Base-by-base conservation (phyloP, 352 stramenopile genomes). In the Blastocystis sp. region DNA sequence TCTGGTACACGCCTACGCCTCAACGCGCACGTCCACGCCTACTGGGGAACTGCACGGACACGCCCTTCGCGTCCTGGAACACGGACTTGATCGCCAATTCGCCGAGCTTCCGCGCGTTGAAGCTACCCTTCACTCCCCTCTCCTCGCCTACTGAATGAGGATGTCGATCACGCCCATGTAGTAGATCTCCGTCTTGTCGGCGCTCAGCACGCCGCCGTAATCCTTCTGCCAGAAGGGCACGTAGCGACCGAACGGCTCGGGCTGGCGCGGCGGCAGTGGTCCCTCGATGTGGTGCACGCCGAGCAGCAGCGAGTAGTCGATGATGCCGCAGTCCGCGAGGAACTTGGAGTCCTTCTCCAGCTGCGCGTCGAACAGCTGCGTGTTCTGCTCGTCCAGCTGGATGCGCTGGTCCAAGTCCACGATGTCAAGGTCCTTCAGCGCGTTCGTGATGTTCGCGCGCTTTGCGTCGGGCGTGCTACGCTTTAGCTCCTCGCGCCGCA, bases 151-250 rank as follows among this genome's bases (percentile, higher is more conserved):
- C 89, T 96, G 93, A 91, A 97, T 94, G 66, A 97, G 65, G 64
- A 97, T 97, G 89, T 97, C 94, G 79, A 97, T 97, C 60, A 97
- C 91, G 38, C 94, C 91, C 91, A 97, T 94, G 78, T 95, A 97
- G 81, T 97, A 97, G 17, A 96, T 91, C 53, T 92, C 87, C 21
- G 62, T 89, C n/a, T 65, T 70, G 48, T 86, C 43, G 21, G 88
- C 79, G 14, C 64, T 43, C 21, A 88, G 65, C 60, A 88, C 43
- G 21, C 78, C 78, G 38, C 78, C 78, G 45, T 56, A 88, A 78
- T 90, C 76, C 3, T 59, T n/a, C 59, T 88, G 76, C 82, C 53
- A 71, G 76, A 76, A 76, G 5, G 86, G 69, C 10, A 90, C 74
- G 41, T 64, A 62, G 4, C 43, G 41, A 5, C 78, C 60, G 62